Evolutionary conservation across 2,329 filamentous ascomycete species (phyloP), one percentile per base, ranked within the genome.

Genomic region (Orbilia blumenaviensis): DNA sequence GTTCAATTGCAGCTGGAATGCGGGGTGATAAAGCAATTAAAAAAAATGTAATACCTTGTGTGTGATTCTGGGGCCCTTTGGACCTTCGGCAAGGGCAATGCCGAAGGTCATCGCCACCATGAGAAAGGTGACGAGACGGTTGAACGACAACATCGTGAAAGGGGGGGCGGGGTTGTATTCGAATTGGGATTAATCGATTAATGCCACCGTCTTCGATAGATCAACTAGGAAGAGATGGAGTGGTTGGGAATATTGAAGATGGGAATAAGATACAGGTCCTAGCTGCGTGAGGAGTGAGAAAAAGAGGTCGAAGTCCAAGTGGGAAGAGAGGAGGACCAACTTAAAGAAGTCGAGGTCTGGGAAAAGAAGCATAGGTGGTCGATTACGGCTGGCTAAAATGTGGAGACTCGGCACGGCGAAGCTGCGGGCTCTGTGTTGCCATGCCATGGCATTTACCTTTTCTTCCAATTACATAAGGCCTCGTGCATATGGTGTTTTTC

Each of bases 51-150:
- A 36, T 82, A 88, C 93, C 89, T 96, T 97, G 87, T 92, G 87
- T 81, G 94, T 97, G 86, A 97, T 94, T 89, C 95, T 96, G 78
- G 93, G 94, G 52, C 95, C 94, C 86, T 94, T 93, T 79, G 86
- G 86, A 66, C 92, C 91, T 80, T 91, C 89, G 75, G 88, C 89
- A 80, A 91, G 87, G 82, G 96, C 89, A 85, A 92, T 89, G 80
- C 93, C 85, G 82, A 94, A 86, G 80, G 88, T 87, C 81, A 94
- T 86, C 81, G 92, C 90, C 81, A 96, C 83, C 81, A 97, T 88
- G 82, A 96, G 87, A 82, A 93, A 86, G 81, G 91, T 86, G 82
- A 93, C 82, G 79, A 93, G 83, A 81, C 90, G 87, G 84, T 91
- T 88, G 73, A 94, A 81, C 82, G 88, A 90, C 82, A 92, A 89